Evolutionary conservation across 1,139 yeast genomes (phyloP), one percentile per base, ranked within the genome.

Genomic region (Geotrichum reessii): DNA sequence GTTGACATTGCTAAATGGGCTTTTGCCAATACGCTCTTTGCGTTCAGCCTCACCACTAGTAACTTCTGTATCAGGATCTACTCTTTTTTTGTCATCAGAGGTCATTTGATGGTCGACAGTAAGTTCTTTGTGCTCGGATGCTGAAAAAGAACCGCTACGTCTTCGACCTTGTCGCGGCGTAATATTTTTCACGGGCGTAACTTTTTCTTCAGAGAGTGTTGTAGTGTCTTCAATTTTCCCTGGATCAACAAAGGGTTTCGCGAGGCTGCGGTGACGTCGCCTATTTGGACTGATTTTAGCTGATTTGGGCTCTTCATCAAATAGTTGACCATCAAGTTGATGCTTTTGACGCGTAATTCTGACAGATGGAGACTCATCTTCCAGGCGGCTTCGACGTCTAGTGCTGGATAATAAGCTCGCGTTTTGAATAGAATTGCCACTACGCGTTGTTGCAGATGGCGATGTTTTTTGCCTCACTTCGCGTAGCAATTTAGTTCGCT

Each of bases 1-100:
- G 61, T 78, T 78, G 28, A 76, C 76, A 40, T 68, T 66, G 1
- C 76, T 70, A 61, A 79, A 78, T 6, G 68, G 68, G 4, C 77
- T 73, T 28, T 68, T 67, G 47, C 64, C 69, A 21, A 14, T 52
- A 8, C 52, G 49, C 17, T 46, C 28, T 46, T 27, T 25, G 3
- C 27, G 24, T 33, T 31, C 52, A 28, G 42, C 27, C 40, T 49
- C 59, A 44, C 44, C 47, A 33, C 42, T 25, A 46, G 48, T 40
- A 40, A 42, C 31, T 31, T 51, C 37, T 27, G 27, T 47, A 33
- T 47, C 51, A 40, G 50, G 25, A 12, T 19, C 46, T 4, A 37
- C 8, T 37, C 7, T 37, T 17, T 37, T 37, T 37, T 37, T n/a
- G n/a, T n/a, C 44, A 2, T 17, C 44, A 12, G 44, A 37, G 7